Percentiles rank a stretch among this genome's conserved stretches.
Evolutionary conservation across 768 basidiomycete genomes (phyloP).

Genomic region (Arthromyces matolae): DNA sequence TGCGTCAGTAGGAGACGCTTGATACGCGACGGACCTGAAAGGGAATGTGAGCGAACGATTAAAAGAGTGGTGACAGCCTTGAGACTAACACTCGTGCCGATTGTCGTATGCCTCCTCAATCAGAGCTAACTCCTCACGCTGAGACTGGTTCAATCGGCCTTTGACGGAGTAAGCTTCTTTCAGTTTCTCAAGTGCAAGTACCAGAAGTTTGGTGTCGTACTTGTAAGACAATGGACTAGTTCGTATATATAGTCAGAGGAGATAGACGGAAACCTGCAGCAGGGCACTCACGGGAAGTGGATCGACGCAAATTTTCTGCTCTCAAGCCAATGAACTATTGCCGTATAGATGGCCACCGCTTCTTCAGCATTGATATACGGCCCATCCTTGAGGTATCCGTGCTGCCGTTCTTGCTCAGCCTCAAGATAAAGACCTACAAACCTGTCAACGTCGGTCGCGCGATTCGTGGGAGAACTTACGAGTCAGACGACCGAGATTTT

Average conservation of each 20-base stretch:
- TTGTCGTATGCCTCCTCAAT: constrained; percentile 99
- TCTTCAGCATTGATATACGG: constrained; percentile 99
- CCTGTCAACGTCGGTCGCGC: no score
- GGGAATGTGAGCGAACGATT: neutral
- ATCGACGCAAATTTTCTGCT: constrained; percentile 97
- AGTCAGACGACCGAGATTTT: constrained; percentile 97
- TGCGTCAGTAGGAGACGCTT: constrained; percentile 96
- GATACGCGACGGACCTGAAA: constrained; percentile 83
- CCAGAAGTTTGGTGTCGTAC: constrained; percentile 96
- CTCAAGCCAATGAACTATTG: constrained; percentile 98
- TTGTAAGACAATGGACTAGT: constrained; percentile 91
- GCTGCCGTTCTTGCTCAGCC: constrained; percentile 98
- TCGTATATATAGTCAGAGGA: no score
- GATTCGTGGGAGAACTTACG: constrained; percentile 60
- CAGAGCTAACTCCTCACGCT: constrained; percentile 94
- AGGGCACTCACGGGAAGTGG: constrained; percentile 93
- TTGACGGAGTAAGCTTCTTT: constrained; percentile 99
- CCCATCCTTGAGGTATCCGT: constrained; percentile 98
- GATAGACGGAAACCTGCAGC: no score
- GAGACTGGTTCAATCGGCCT: constrained; percentile 95
- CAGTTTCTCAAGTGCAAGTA: constrained; percentile 94
- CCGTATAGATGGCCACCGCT: constrained; percentile 97
- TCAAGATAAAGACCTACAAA: constrained; percentile 81
- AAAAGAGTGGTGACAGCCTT: neutral
- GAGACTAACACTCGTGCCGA: constrained; percentile 94